Conservation (phyloP, 805 yeast genomes). For the Ogataea degrootiae region DNA sequence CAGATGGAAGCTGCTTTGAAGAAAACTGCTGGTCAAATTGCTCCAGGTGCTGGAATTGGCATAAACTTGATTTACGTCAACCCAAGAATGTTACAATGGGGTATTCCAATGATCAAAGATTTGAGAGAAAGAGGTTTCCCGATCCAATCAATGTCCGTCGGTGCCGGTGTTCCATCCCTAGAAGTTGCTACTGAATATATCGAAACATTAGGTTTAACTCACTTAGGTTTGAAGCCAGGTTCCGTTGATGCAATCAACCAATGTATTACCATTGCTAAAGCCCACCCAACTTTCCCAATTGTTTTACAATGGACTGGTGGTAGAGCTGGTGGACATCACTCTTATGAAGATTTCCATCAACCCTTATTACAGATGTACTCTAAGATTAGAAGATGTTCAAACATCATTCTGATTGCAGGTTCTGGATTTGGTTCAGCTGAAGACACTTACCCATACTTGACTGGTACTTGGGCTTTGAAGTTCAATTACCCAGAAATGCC, state of each 20-base stretch:
- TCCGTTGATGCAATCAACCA: conserved; percentile 88
- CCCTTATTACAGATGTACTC: conserved; percentile 95
- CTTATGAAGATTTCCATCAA: conserved; percentile 98
- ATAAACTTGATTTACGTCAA: conserved; percentile 91
- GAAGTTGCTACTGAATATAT: conserved; percentile 98
- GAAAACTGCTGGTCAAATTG: conserved; percentile 59
- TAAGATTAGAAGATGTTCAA: conserved; percentile 84
- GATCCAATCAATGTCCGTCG: conserved; percentile 91
- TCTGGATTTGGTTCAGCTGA: conserved; percentile 97
- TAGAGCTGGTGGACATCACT: conserved; percentile 99
- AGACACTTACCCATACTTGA: conserved; percentile 94
- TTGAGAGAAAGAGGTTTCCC: conserved; percentile 92
- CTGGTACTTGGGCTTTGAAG: conserved; percentile 91
- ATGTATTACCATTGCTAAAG: conserved; percentile 85
- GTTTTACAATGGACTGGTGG: conserved; percentile 99
- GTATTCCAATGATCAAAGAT: conserved; percentile 88
- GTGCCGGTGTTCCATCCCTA: conserved; percentile 99
- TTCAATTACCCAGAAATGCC: conserved; percentile 98
- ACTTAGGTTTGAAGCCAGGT: conserved; percentile 96
- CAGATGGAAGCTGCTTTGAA: conserved; percentile 73
- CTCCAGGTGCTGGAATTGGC: conserved; percentile 88
- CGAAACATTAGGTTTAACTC: conserved; percentile 85
- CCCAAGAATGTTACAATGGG: conserved; percentile 98
- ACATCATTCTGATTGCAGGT: conserved; percentile 91
- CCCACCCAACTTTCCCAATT: conserved; percentile 95